Conservation (phyloP, 2,329 filamentous ascomycete species). For the Diaporthe capsici region DNA sequence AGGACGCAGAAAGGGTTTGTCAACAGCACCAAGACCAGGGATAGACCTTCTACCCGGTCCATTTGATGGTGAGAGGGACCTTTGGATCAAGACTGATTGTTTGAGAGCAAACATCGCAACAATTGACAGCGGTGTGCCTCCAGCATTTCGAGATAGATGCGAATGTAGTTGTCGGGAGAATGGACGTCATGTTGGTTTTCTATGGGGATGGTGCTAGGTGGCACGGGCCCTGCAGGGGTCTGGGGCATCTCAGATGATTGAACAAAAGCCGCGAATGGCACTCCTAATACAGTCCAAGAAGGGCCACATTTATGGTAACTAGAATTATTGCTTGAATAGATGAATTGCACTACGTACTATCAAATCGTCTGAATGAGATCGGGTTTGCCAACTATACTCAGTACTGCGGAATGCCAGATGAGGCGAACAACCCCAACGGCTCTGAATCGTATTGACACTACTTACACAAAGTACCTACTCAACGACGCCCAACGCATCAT, state of each 20-base stretch:
- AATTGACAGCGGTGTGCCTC: neutral
- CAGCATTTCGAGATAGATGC: neutral
- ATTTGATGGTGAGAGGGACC: neutral
- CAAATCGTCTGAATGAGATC: neutral
- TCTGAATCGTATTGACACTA: neutral
- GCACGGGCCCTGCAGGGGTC: neutral
- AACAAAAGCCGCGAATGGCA: too few relatives aligned
- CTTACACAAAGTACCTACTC: neutral
- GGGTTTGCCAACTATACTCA: neutral
- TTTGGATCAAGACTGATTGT: neutral
- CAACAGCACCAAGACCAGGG: neutral
- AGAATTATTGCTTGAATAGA: too few relatives aligned
- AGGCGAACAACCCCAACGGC: neutral
- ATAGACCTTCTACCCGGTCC: too few relatives aligned
- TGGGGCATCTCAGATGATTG: too few relatives aligned
- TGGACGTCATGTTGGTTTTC: neutral
- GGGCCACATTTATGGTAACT: too few relatives aligned
- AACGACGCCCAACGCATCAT: neutral
- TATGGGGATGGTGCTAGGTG: neutral
- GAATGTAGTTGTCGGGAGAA: neutral
- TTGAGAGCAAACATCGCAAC: neutral
- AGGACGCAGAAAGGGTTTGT: too few relatives aligned
- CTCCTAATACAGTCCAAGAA: too few relatives aligned
- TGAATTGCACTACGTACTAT: neutral
- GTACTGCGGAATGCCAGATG: neutral